These are phyloP conservation scores for Arthrobotrys entomopaga DNA, from an alignment of 2,329 filamentous ascomycete genomes.

Conservation along the genomic window DNA sequence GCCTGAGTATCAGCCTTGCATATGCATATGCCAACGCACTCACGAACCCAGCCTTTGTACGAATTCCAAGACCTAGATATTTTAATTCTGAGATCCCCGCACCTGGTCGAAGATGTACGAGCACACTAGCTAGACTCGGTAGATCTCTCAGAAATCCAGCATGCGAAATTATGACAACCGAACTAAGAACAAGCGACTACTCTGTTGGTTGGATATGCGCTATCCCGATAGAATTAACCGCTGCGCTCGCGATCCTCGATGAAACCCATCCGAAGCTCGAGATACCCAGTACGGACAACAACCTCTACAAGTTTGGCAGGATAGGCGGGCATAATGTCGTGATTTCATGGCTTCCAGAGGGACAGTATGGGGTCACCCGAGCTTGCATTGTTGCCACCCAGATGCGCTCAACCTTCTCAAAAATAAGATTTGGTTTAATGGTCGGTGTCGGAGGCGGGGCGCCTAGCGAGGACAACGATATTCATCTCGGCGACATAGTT, in stretches of 20 bases:
- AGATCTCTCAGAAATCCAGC: no score
- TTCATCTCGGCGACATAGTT: slow-evolving; percentile 19
- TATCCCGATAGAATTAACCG: slow-evolving; percentile 6
- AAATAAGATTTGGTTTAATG: slow-evolving; percentile 20
- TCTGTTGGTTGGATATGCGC: slow-evolving; percentile 28
- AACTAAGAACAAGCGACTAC: slow-evolving; percentile 10
- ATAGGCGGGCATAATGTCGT: slow-evolving; percentile 24
- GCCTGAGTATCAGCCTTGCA: no score
- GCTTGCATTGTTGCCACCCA: slow-evolving; percentile 10
- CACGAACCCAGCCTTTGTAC: no score
- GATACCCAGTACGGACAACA: neutral
- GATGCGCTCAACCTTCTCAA: slow-evolving; percentile 13
- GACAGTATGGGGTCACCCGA: slow-evolving; percentile 16
- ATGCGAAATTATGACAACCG: slow-evolving; percentile 10
- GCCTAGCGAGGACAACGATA: slow-evolving; percentile 16
- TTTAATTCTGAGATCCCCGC: no score
- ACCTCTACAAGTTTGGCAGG: slow-evolving; percentile 3
- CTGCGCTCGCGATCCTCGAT: neutral
- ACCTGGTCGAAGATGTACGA: no score
- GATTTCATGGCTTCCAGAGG: slow-evolving; percentile 12
- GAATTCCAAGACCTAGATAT: no score
- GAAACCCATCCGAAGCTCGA: neutral
- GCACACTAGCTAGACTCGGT: no score
- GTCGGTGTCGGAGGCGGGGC: slow-evolving; percentile 23
- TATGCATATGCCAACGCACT: no score